Percentiles rank a stretch among this genome's conserved stretches.
These are phyloP conservation scores for Liquidambar formosana DNA, from an alignment of 164 flowering plant genomes.

Conservation along the genomic window DNA sequence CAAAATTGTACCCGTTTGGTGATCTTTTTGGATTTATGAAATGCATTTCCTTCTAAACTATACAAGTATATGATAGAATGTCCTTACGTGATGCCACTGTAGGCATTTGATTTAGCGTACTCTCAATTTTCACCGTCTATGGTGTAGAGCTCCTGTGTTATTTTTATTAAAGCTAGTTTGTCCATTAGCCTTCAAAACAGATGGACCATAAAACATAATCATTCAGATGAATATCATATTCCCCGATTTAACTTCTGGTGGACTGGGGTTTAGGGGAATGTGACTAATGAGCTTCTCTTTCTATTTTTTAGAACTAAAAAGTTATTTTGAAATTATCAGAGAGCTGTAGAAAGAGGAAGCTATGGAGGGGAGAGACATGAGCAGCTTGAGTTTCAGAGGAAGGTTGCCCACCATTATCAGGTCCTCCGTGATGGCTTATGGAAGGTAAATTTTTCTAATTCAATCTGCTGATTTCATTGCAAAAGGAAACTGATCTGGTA, in stretches of 20 bases:
- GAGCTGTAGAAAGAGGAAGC: slow-evolving; percentile 90
- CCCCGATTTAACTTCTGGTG: neutral
- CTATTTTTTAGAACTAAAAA: neutral
- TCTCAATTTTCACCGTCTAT: too few relatives aligned
- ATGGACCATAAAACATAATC: neutral
- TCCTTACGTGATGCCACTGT: too few relatives aligned
- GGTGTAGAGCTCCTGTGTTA: too few relatives aligned
- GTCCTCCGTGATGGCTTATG: slow-evolving; percentile 64
- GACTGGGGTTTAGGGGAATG: neutral
- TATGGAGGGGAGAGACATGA: slow-evolving; percentile 92
- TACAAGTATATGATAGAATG: too few relatives aligned
- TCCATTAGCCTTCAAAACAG: neutral
- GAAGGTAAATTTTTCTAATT: slow-evolving; percentile 56
- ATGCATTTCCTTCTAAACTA: too few relatives aligned
- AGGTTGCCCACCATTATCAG: slow-evolving; percentile 59
- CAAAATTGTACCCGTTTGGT: too few relatives aligned
- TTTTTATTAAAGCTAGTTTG: too few relatives aligned
- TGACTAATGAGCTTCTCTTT: neutral
- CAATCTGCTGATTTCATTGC: neutral
- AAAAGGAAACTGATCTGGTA: neutral
- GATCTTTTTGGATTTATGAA: too few relatives aligned
- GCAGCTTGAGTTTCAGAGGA: slow-evolving; percentile 78
- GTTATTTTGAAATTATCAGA: slow-evolving; percentile 35
- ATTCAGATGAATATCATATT: neutral
- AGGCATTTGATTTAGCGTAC: too few relatives aligned